Base-by-base conservation (phyloP, 768 basidiomycete species). In the Strobilomyces confusus region DNA sequence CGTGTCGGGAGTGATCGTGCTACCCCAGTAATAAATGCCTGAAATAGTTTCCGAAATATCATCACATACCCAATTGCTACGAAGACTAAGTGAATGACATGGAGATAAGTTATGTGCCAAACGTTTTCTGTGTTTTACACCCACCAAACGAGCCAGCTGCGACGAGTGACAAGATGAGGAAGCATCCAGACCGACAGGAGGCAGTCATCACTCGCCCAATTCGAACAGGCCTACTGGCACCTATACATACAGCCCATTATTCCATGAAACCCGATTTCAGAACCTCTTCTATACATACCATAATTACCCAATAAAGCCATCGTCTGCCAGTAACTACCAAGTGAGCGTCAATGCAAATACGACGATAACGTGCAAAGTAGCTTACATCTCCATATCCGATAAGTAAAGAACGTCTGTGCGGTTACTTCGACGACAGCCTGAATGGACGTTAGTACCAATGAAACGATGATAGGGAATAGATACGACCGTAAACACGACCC, bases 361-460 rank as follows among this genome's bases (percentile, higher is more conserved):
- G 17, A 9, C 37, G 15, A 29, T 25, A 9, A 25, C 30, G 34
- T 23, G 22, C 20, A 22, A 20, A 43, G 52, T 9, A 19, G 42
- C 49, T 20, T 7, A 56, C 58, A 53, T 25, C 13, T 59, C 53
- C 52, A 58, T 30, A 60, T 48, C 12, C 58, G 49, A 34, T 40
- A 52, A 13, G 48, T 50, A 40, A 59, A 53, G 30, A 56, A 60
- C 25, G 40, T 23, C 12, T 53, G 50, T 13, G 40, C 14, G 4
- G 36, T 37, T n/a, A 37, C 36, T 17, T 9, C 2, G 13, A 37
- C 36, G 8, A 37, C 15, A 15, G 36, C 13, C 36, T 37, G 8
- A 14, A n/a, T 15, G 3, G 17, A 40, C 9, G 22, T 48, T 9
- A 38, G 17, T 19, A 23, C 42, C 20, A 3, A 15, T 17, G 9